These are phyloP conservation scores for Dothistroma pini DNA, from an alignment of 2,329 filamentous ascomycete species.

Conservation along the genomic window DNA sequence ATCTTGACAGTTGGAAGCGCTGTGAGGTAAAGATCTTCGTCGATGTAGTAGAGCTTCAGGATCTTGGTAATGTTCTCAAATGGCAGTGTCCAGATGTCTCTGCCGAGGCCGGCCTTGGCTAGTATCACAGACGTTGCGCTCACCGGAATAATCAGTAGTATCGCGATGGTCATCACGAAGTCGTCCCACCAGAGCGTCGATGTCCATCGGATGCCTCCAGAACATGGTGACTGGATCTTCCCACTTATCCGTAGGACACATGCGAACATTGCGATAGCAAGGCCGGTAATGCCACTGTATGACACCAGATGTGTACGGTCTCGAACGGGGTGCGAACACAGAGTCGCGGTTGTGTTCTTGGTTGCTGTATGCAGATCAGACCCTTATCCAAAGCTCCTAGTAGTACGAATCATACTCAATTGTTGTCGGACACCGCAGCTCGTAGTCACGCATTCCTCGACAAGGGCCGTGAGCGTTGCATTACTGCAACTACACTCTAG, in stretches of 20 bases:
- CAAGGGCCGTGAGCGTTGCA: slow-evolving; percentile 7
- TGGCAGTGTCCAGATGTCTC: slow-evolving; percentile 24
- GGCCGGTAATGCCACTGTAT: slow-evolving; percentile 12
- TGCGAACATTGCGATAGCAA: slow-evolving; percentile 12
- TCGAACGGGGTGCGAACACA: slow-evolving; percentile 16
- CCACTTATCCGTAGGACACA: slow-evolving; percentile 13
- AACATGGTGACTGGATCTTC: background rate
- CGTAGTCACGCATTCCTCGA: slow-evolving; percentile 7
- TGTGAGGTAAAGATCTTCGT: slow-evolving; percentile 19
- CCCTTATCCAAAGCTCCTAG: background rate
- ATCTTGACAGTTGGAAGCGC: slow-evolving; percentile 20
- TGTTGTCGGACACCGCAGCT: slow-evolving; percentile 15
- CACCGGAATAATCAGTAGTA: slow-evolving; percentile 15
- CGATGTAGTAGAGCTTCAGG: slow-evolving; percentile 17
- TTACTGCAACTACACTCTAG: slow-evolving; percentile 21
- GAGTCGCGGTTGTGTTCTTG: slow-evolving; percentile 19
- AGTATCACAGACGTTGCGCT: slow-evolving; percentile 10
- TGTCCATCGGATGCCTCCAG: slow-evolving; percentile 4
- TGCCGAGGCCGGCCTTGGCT: slow-evolving; percentile 23
- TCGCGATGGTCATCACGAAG: slow-evolving; percentile 15
- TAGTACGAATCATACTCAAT: slow-evolving; percentile 6
- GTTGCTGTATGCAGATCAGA: slow-evolving; percentile 8
- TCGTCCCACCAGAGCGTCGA: slow-evolving; percentile 23
- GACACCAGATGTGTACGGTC: slow-evolving; percentile 12
- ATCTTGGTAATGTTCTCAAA: slow-evolving; percentile 19